These are phyloP conservation scores for Rhizopogon vesiculosus DNA, from an alignment of 768 basidiomycete genomes.

Conservation along the genomic window DNA sequence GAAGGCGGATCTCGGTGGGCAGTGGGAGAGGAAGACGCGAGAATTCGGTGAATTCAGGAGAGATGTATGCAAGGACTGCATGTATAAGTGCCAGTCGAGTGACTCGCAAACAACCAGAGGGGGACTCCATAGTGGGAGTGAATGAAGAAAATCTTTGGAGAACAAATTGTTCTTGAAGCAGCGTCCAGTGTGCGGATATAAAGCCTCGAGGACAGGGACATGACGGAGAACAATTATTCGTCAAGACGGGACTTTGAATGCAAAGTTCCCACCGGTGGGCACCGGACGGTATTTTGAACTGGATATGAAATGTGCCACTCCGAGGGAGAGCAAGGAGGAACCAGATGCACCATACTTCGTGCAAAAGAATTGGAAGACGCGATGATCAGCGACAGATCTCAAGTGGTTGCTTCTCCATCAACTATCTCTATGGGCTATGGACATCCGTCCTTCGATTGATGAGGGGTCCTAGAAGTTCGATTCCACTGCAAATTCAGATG, in stretches of 20 bases:
- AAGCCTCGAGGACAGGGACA: constrained; percentile 20
- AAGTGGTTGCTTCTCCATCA: not conserved
- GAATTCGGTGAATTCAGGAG: constrained; percentile 37
- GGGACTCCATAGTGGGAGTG: constrained; percentile 10
- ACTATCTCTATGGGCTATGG: not conserved
- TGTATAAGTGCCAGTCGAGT: constrained; percentile 46
- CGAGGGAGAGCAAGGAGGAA: constrained; percentile 1
- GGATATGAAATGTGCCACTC: not conserved
- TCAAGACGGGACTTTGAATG: not conserved
- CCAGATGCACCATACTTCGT: not conserved
- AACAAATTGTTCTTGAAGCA: not conserved
- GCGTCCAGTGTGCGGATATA: constrained; percentile 11
- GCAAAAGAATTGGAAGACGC: not conserved
- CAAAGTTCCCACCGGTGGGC: not conserved
- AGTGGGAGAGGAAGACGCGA: constrained; percentile 23
- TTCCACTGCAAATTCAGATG: too few species aligned
- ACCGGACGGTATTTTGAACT: not conserved
- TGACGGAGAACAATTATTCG: not conserved
- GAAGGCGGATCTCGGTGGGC: constrained; percentile 49
- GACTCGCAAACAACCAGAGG: constrained; percentile 21
- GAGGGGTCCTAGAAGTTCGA: not conserved
- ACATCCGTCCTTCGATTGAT: not conserved
- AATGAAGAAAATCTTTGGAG: not conserved
- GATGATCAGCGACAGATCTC: not conserved
- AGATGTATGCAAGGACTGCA: constrained; percentile 45